Base-by-base conservation (phyloP, 148 eudicot genomes). In the Linanthus parryae region DNA sequence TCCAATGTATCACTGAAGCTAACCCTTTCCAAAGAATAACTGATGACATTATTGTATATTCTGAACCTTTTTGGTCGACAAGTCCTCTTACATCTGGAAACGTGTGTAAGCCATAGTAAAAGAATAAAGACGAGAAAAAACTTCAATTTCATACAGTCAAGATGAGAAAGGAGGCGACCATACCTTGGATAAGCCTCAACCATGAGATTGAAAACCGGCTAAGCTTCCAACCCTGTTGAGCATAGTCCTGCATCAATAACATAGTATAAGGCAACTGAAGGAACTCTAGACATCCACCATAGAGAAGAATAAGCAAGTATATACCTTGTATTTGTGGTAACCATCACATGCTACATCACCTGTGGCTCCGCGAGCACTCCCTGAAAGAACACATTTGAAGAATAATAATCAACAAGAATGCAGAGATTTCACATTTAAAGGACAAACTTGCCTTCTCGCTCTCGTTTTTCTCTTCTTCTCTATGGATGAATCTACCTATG, bases 271-370 rank as follows among this genome's bases (percentile, higher is more conserved):
- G 19, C 14, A 3, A 2, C 18, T n/a, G 15, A 7, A 7, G 15
- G 15, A 8, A 7, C 2, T 13, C 27, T 2, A 27, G 3, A 2
- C 15, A 27, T 19, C 9, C 18, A 28, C n/a, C n/a, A n/a, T 2
- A 14, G 10, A 14, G 14, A 36, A 25, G 18, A 14, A 1, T 20
- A 15, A 24, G 1, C 13, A 17, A 38, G 39, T 9, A 31, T n/a
- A 23, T 30, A 80, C 88, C 85, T 81, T 85, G 69, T 81, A 85
- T 59, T 79, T 85, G 54, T 81, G 88, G 56, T 85, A 85, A 14
- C 68, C 74, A 52, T 85, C 95, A 51, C 70, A 66, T 34, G 94
- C 64, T 19, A 73, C 29, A 17, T 85, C 82, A 15, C 80, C 83
- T 19, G 63, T 66, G 20, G 54, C 69, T 37, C 72, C n/a, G n/a